A percentile compares a stretch with the other conserved stretches of the same genome.
phyloP scores from a whole-genome alignment of 441 rosid genomes.

The Francoa sonchifolia region DNA sequence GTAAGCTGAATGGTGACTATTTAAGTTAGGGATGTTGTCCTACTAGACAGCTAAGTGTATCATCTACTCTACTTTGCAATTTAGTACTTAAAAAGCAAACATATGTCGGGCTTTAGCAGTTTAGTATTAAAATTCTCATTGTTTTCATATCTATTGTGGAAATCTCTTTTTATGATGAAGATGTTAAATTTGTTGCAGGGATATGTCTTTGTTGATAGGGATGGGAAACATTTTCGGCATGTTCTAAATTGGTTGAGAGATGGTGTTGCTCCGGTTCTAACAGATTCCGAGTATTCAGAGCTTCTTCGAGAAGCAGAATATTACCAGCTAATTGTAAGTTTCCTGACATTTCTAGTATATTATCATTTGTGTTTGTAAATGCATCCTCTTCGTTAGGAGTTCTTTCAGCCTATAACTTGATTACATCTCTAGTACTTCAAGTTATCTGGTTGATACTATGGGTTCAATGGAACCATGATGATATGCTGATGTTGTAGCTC shows the following conservation, averaged over 20 bases:
- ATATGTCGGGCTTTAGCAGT: too few species aligned
- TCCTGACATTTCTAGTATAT: slow-evolving; percentile 5
- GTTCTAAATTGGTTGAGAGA: slow-evolving; percentile 87
- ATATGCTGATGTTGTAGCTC: neutral
- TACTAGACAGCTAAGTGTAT: neutral
- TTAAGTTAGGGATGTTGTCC: neutral
- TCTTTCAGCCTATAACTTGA: too few species aligned
- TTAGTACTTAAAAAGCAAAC: too few species aligned
- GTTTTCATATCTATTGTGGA: too few species aligned
- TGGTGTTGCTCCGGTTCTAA: slow-evolving; percentile 52
- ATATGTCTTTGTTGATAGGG: slow-evolving; percentile 72
- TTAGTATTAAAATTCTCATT: too few species aligned
- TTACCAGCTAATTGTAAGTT: slow-evolving; percentile 69
- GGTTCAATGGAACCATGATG: neutral
- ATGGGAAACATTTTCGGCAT: slow-evolving; percentile 78
- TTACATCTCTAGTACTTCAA: too few species aligned
- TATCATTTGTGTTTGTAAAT: neutral
- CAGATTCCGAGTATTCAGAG: slow-evolving; percentile 50
- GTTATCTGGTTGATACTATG: neutral
- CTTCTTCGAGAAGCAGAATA: slow-evolving; percentile 80
- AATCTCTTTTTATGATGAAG: slow-evolving; percentile 8
- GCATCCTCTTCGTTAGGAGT: slow-evolving; percentile 2
- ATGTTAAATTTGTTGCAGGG: slow-evolving; percentile 51
- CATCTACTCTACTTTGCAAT: too few species aligned
- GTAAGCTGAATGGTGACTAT: too few species aligned